Conservation (phyloP, 176 grass and related monocot genomes). For the Thalia dealbata region DNA sequence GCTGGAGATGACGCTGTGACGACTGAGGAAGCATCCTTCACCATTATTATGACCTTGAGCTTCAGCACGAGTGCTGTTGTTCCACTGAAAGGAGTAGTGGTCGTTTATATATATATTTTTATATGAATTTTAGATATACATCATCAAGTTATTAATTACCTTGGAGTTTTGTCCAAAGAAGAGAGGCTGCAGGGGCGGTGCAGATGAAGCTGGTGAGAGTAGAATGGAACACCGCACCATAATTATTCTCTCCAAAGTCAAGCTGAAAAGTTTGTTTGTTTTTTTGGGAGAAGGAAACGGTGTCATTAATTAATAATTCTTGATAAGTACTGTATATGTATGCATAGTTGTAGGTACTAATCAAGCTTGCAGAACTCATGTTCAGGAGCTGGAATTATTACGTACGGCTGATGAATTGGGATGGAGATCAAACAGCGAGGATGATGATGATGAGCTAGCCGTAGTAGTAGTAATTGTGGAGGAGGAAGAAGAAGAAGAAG, state of each 20-base stretch:
- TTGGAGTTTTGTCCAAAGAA: not conserved
- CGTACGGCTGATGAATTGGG: not conserved
- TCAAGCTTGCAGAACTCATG: too few species aligned
- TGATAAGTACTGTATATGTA: not conserved
- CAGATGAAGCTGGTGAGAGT: not conserved
- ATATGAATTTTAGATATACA: too few species aligned
- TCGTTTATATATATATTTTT: too few species aligned
- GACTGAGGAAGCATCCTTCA: not conserved
- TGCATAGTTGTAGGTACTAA: not conserved
- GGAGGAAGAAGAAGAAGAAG: not conserved
- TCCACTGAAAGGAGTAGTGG: not conserved
- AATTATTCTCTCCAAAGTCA: not conserved
- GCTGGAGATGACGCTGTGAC: not conserved
- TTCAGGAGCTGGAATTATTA: not conserved
- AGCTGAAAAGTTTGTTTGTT: conserved; percentile 4
- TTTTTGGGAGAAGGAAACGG: too few species aligned
- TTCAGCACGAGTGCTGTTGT: too few species aligned
- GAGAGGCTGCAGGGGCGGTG: not conserved
- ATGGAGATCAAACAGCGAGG: not conserved
- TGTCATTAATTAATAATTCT: too few species aligned
- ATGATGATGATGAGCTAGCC: not conserved
- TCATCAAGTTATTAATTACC: too few species aligned
- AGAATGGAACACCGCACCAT: not conserved
- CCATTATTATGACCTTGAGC: not conserved
- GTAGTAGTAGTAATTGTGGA: too few species aligned